These are phyloP conservation scores for Magnaporthiopsis poae DNA, from an alignment of 2,329 filamentous ascomycete species.

Conservation along the genomic window DNA sequence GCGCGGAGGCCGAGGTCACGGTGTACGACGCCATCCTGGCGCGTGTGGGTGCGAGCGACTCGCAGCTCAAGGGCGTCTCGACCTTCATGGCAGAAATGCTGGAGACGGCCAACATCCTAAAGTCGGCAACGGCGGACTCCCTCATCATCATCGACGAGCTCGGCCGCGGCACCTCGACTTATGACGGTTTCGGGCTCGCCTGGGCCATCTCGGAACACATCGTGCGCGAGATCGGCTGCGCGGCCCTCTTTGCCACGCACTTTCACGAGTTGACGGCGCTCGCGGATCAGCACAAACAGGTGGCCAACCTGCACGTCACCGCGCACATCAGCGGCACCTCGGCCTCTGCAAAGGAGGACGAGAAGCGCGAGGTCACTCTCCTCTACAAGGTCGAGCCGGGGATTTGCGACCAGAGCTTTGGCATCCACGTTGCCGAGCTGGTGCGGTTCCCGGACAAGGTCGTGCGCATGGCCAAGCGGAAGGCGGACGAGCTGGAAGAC, in stretches of 20 bases:
- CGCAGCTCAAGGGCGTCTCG: conserved; percentile 91
- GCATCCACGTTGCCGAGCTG: conserved; percentile 94
- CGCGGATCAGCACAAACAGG: conserved; percentile 74
- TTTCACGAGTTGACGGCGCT: conserved; percentile 96
- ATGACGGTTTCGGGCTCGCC: conserved; percentile 95
- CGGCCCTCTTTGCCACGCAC: conserved; percentile 90
- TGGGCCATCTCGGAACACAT: conserved; percentile 99
- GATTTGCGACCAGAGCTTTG: conserved; percentile 93
- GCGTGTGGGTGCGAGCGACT: conserved; percentile 89
- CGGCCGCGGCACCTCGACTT: conserved; percentile 90
- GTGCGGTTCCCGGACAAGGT: conserved; percentile 96
- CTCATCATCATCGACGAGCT: conserved; percentile 98
- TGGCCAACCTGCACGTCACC: conserved; percentile 88
- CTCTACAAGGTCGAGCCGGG: conserved; percentile 94
- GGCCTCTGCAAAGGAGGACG: conserved; percentile 17
- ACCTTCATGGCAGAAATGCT: conserved; percentile 99
- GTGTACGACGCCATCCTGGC: conserved; percentile 97
- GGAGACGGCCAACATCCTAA: conserved; percentile 95
- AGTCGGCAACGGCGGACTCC: conserved; percentile 87
- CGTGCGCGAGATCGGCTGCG: conserved; percentile 86
- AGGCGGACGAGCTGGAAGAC: conserved; percentile 95
- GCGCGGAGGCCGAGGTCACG: conserved; percentile 77
- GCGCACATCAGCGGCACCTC: conserved; percentile 66
- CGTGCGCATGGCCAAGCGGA: conserved; percentile 96
- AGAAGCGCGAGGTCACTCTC: conserved; percentile 78